A percentile compares a stretch with the other conserved stretches of the same genome.
Conservation (phyloP, 306 rosid genomes). For the Lablab purpureus region DNA sequence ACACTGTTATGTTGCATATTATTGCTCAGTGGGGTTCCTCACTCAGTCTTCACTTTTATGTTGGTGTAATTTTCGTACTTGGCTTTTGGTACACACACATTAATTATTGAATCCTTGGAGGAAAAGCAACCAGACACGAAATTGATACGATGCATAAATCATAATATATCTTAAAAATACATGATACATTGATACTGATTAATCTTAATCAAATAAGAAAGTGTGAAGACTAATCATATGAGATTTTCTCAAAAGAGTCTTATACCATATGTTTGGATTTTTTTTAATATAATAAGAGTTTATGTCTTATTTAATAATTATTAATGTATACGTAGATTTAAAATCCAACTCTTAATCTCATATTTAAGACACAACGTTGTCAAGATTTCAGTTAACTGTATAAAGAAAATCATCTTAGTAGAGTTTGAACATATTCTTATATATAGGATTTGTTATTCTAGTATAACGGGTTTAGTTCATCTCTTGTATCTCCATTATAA, state of each 20-base stretch:
- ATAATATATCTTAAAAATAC: background rate
- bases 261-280: no score
- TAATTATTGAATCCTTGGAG: background rate
- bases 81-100: background rate
- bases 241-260: background rate
- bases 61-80: background rate
- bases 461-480: no score
- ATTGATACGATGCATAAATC: background rate
- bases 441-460: no score
- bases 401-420: no score
- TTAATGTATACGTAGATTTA: no score
- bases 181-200: background rate
- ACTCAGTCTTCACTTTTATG: background rate
- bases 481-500: no score
- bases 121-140: background rate
- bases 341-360: no score
- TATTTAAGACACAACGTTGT: no score
- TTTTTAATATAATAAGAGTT: no score
- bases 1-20: background rate
- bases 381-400: no score
- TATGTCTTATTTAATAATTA: no score
- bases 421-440: background rate
- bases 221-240: background rate
- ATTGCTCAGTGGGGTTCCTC: conserved; percentile 10
- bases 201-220: background rate